These are phyloP conservation scores for Epichloe coenophiala DNA, from an alignment of 2,329 filamentous ascomycete species.

Conservation along the genomic window DNA sequence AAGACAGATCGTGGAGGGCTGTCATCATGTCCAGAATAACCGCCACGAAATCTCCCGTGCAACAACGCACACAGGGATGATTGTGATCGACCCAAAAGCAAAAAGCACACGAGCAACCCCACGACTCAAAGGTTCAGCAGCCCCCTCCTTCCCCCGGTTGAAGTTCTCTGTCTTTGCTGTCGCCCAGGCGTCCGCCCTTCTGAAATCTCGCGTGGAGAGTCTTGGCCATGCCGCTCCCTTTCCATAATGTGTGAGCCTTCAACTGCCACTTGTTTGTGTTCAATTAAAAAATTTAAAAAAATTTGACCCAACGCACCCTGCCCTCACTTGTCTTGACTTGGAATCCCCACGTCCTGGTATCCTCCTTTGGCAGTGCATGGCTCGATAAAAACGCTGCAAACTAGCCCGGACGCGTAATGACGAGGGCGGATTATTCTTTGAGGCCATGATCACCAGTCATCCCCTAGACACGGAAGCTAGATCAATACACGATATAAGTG, in stretches of 20 bases:
- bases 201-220: not conserved
- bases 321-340: not conserved
- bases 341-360: too few relatives aligned
- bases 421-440: not conserved
- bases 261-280: not conserved
- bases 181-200: not conserved
- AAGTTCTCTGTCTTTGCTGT: not conserved
- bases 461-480: not conserved
- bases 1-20: too few relatives aligned
- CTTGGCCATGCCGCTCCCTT: not conserved
- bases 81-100: not conserved
- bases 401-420: not conserved
- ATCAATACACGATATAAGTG: not conserved
- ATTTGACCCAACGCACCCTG: not conserved
- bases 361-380: too few relatives aligned
- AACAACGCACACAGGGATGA: not conserved
- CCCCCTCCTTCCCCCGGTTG: not conserved
- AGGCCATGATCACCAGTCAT: not conserved
- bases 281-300: not conserved
- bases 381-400: too few relatives aligned
- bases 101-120: not conserved
- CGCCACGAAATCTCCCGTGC: too few relatives aligned
- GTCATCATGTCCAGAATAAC: too few relatives aligned
- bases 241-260: not conserved
- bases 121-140: not conserved